A percentile compares a stretch with the other conserved stretches of the same genome.
phyloP scores from a whole-genome alignment of 2,329 filamentous ascomycete genomes.

The Sporothrix pseudoabietina region DNA sequence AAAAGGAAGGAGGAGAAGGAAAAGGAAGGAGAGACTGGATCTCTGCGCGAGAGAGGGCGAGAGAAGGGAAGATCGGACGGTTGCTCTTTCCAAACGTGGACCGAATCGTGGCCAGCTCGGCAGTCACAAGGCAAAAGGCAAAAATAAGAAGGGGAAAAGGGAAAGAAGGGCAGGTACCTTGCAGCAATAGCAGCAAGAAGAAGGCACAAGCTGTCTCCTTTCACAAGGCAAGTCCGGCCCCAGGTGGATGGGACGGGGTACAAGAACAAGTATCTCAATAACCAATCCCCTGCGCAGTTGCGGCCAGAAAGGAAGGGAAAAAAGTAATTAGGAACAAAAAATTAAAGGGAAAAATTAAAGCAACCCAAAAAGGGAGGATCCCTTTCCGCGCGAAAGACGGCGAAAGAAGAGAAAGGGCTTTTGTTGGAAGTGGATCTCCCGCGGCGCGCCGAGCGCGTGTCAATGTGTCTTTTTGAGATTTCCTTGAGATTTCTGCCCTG shows the following conservation, averaged over 20 bases:
- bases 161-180: slow-evolving; percentile 10
- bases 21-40: background rate
- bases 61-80: slow-evolving; percentile 19
- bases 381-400: slow-evolving; percentile 14
- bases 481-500: background rate
- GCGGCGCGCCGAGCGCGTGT: slow-evolving; percentile 18
- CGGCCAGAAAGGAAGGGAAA: background rate
- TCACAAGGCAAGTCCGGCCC: slow-evolving; percentile 21
- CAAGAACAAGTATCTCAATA: background rate
- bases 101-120: slow-evolving; percentile 29
- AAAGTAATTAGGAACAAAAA: background rate
- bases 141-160: background rate
- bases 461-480: slow-evolving; percentile 14
- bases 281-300: background rate
- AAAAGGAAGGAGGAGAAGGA: background rate
- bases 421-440: slow-evolving; percentile 21
- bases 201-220: slow-evolving; percentile 16
- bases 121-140: slow-evolving; percentile 25
- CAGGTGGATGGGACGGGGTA: background rate
- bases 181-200: background rate
- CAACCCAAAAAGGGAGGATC: slow-evolving; percentile 5
- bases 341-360: slow-evolving; percentile 3
- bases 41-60: background rate
- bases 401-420: slow-evolving; percentile 6
- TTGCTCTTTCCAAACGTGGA: slow-evolving; percentile 19